Conservation (phyloP, 2,329 filamentous ascomycete genomes). For the Monosporascus sp. region DNA sequence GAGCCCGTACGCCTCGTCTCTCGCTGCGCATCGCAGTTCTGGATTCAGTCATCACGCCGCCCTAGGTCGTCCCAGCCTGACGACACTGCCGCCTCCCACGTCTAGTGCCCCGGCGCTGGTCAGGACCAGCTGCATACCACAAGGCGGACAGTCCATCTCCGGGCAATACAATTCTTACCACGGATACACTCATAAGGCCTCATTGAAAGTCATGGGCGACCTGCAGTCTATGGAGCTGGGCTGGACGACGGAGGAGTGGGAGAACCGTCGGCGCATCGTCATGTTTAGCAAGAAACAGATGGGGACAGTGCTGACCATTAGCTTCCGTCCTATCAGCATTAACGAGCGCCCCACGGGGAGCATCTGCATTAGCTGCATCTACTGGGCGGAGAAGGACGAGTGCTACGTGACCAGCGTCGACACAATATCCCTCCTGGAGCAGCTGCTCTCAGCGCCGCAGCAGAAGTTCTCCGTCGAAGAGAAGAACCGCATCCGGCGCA, state of each 20-base stretch:
- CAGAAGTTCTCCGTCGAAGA: conserved; percentile 91
- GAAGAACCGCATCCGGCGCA: conserved; percentile 95
- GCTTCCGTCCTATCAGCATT: conserved; percentile 72
- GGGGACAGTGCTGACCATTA: conserved; percentile 75
- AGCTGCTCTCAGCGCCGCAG: conserved; percentile 68
- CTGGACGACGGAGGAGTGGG: conserved; percentile 80
- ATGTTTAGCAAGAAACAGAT: conserved; percentile 80
- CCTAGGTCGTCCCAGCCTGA: conserved; percentile 42
- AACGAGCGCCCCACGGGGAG: conserved; percentile 78
- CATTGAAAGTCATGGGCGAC: conserved; percentile 80
- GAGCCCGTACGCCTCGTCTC: conserved; percentile 38
- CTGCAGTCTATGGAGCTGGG: conserved; percentile 76
- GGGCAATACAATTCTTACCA: conserved; percentile 68
- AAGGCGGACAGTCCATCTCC: conserved; percentile 32
- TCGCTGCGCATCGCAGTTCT: conserved; percentile 36
- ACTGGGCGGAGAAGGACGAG: conserved; percentile 87
- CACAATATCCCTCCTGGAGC: conserved; percentile 91
- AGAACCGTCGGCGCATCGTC: conserved; percentile 76
- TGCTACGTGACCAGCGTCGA: conserved; percentile 96
- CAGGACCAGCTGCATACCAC: conserved; percentile 51
- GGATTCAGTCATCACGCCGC: conserved; percentile 36
- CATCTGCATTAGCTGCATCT: conserved; percentile 96
- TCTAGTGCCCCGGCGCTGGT: conserved; percentile 45
- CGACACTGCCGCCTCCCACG: conserved; percentile 44
- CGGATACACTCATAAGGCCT: conserved; percentile 78